A percentile compares a stretch with the other conserved stretches of the same genome.
Evolutionary conservation across 352 stramenopile species (phyloP).

Genomic region (Phytophthora pluvialis): DNA sequence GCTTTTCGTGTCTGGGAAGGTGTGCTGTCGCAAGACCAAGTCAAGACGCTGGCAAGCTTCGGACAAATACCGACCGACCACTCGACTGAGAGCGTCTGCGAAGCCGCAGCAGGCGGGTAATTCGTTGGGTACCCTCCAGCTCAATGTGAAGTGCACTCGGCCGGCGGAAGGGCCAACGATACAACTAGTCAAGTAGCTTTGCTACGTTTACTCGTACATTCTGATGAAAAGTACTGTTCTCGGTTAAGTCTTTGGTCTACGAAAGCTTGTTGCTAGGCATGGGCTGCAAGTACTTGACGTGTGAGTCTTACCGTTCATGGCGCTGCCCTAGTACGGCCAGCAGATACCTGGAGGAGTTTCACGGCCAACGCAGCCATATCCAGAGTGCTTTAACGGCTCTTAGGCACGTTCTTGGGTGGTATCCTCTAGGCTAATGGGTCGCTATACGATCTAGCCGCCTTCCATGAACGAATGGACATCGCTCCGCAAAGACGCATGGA

Average conservation of each 20-base stretch:
- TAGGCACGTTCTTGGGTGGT: background rate
- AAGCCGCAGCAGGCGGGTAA: background rate
- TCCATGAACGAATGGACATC: background rate
- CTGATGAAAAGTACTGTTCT: too few relatives aligned
- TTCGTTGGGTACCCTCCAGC: background rate
- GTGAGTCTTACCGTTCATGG: too few relatives aligned
- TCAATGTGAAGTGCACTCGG: constrained; percentile 2
- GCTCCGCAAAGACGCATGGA: background rate
- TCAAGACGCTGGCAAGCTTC: constrained; percentile 12
- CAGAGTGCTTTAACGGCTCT: background rate
- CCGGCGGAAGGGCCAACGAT: constrained; percentile 2
- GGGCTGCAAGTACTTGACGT: too few relatives aligned
- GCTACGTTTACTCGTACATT: too few relatives aligned
- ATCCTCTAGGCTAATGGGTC: too few relatives aligned
- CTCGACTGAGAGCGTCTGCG: background rate
- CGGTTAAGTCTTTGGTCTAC: too few relatives aligned
- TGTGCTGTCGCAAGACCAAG: constrained; percentile 8
- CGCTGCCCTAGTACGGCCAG: too few relatives aligned
- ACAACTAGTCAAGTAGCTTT: background rate
- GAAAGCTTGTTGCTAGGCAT: too few relatives aligned
- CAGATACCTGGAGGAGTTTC: too few relatives aligned
- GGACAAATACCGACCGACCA: background rate
- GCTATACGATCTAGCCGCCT: background rate
- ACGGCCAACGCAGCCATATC: too few relatives aligned
- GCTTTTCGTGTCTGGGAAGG: constrained; percentile 40